Conservation (phyloP, 495 filamentous ascomycete species). For the Daldinia loculata region DNA sequence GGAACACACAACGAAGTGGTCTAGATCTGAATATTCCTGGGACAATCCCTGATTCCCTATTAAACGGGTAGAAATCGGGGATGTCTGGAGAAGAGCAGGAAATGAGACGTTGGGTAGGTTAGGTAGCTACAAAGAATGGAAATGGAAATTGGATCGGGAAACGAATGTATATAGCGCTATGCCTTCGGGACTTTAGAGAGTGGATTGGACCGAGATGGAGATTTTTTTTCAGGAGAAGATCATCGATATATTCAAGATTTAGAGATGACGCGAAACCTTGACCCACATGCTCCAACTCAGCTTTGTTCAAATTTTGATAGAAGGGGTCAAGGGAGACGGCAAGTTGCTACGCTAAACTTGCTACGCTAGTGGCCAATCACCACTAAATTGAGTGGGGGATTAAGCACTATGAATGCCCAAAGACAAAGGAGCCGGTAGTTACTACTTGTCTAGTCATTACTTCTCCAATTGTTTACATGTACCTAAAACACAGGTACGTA, state of each 20-base stretch:
- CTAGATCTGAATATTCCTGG: constrained; percentile 23
- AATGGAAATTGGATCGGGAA: constrained; percentile 23
- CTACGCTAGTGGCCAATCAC: constrained; percentile 19
- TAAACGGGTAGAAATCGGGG: constrained; percentile 31
- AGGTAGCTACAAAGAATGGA: constrained; percentile 4
- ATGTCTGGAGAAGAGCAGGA: constrained; percentile 20
- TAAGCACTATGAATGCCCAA: not conserved
- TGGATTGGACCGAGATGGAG: constrained; percentile 10
- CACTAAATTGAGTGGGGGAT: constrained; percentile 25
- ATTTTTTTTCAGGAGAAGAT: constrained; percentile 40
- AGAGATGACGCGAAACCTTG: constrained; percentile 33
- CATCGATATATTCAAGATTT: constrained; percentile 44
- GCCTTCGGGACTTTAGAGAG: constrained; percentile 11
- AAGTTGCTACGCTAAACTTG: not conserved
- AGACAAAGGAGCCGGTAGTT: no score
- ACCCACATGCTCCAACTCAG: constrained; percentile 25
- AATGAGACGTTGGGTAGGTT: constrained; percentile 15
- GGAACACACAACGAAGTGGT: constrained; percentile 38
- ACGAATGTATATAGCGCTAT: constrained; percentile 21
- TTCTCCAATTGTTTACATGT: not conserved
- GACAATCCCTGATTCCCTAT: constrained; percentile 17
- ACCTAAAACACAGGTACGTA: not conserved
- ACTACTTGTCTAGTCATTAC: no score
- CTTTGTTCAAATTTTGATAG: constrained; percentile 41
- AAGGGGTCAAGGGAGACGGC: constrained; percentile 21